Evolutionary conservation across 73 alveolate species (phyloP).

Genomic region (Halteria grandinella): DNA sequence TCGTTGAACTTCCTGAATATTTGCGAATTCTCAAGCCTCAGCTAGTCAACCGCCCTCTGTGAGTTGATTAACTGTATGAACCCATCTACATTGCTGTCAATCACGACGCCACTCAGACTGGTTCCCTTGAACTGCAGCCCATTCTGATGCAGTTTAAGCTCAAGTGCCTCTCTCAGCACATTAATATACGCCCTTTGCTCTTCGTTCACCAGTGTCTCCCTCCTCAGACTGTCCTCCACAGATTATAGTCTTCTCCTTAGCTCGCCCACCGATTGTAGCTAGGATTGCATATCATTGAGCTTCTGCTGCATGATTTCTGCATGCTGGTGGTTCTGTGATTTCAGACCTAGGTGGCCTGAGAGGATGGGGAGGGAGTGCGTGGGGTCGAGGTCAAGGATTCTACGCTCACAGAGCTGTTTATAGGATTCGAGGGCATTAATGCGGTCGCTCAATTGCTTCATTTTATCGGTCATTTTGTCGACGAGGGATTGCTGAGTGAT

Average conservation of each 20-base stretch:
- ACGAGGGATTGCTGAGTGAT: conserved; percentile 3
- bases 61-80: not conserved
- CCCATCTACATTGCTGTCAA: conserved; percentile 36
- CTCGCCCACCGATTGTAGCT: not conserved
- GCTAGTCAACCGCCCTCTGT: not conserved
- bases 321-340: no score
- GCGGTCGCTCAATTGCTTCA: conserved; percentile 13
- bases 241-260: not conserved
- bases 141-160: not conserved
- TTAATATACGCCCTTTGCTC: conserved; percentile 47
- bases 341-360: conserved; percentile 29
- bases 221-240: conserved; percentile 34
- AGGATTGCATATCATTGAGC: not conserved
- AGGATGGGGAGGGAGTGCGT: conserved; percentile 16
- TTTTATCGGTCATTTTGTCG: conserved; percentile 3
- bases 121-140: conserved; percentile 19
- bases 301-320: conserved; percentile 3
- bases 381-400: conserved; percentile 32
- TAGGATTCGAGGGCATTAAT: conserved; percentile 18
- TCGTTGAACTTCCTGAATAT: not conserved
- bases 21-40: not conserved
- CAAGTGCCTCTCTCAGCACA: conserved; percentile 36
- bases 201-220: conserved; percentile 34
- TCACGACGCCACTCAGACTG: not conserved
- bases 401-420: conserved; percentile 30